phyloP scores from a whole-genome alignment of 2,329 filamentous ascomycete genomes.

The Beauveria scarabaeidicola region DNA sequence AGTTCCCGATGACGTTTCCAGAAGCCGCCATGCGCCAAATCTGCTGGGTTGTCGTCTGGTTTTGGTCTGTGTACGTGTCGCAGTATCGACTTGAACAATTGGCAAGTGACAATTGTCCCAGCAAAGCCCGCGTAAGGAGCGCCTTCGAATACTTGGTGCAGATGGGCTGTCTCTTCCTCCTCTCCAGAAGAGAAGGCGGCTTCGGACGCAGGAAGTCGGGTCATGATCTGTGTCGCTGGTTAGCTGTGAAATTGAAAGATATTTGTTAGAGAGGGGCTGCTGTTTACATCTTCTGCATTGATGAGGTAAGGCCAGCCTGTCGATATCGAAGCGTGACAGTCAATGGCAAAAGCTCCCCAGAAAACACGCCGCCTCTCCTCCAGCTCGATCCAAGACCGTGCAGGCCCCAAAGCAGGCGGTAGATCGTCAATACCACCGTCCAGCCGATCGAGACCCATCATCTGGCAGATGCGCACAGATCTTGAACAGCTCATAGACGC shows the following conservation, averaged over 20 bases:
- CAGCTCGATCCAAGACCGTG: slow-evolving; percentile 70
- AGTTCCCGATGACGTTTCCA: slow-evolving; percentile 80
- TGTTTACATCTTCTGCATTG: slow-evolving; percentile 56
- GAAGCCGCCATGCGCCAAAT: slow-evolving; percentile 66
- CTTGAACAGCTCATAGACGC: slow-evolving; percentile 75
- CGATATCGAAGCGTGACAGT: slow-evolving; percentile 78
- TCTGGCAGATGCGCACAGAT: slow-evolving; percentile 61
- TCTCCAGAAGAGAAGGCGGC: slow-evolving; percentile 62
- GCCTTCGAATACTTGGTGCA: slow-evolving; percentile 57
- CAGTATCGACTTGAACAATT: slow-evolving; percentile 73
- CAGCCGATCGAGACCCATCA: slow-evolving; percentile 76
- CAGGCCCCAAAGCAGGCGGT: slow-evolving; percentile 64
- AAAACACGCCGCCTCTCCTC: slow-evolving; percentile 74
- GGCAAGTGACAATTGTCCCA: slow-evolving; percentile 63
- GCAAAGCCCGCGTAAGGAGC: slow-evolving; percentile 61
- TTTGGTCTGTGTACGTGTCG: slow-evolving; percentile 69
- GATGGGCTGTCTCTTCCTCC: slow-evolving; percentile 51
- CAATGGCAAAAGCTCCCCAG: slow-evolving; percentile 75
- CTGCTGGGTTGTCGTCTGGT: slow-evolving; percentile 61
- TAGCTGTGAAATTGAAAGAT: neutral
- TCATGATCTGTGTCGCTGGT: slow-evolving; percentile 48
- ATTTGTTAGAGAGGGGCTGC: neutral
- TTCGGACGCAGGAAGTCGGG: slow-evolving; percentile 72
- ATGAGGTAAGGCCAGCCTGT: slow-evolving; percentile 85
- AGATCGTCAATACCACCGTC: slow-evolving; percentile 58